Percentiles rank a stretch among this genome's conserved stretches.
Conservation (phyloP, 306 rosid genomes). For the Vigna angularis region DNA sequence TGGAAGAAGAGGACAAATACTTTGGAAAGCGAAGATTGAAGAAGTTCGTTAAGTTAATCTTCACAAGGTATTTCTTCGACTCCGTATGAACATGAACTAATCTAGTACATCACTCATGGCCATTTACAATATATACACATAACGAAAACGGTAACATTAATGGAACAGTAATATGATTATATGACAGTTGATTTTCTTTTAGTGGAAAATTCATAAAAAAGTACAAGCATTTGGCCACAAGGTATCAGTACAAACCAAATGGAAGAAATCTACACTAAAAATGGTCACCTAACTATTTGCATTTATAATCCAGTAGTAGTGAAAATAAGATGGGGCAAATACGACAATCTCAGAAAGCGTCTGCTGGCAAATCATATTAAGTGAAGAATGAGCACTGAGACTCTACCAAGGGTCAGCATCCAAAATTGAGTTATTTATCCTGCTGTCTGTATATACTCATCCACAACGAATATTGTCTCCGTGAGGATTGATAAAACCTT, state of each 20-base stretch:
- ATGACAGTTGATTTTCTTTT: conserved; percentile 7
- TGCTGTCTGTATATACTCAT: conserved; percentile 39
- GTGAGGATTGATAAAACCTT: conserved; percentile 21
- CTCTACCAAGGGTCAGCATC: conserved; percentile 25
- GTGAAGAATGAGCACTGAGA: conserved; percentile 18
- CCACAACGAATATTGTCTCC: conserved; percentile 32
- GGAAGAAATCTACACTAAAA: conserved; percentile 35
- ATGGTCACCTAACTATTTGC: conserved; percentile 27
- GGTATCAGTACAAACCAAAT: not conserved
- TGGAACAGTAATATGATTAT: conserved; percentile 30
- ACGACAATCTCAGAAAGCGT: conserved; percentile 20
- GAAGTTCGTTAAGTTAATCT: no score
- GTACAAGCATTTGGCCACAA: conserved; percentile 24
- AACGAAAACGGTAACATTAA: conserved; percentile 24
- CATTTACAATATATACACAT: not conserved
- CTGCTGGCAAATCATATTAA: conserved; percentile 34
- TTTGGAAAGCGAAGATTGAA: no score
- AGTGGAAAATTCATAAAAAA: conserved; percentile 29
- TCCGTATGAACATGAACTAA: not conserved
- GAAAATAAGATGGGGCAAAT: conserved; percentile 27
- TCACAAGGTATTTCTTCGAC: no score
- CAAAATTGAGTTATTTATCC: conserved; percentile 47
- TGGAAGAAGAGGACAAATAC: no score
- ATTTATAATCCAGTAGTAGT: conserved; percentile 31
- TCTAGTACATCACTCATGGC: conserved; percentile 2